Evolutionary conservation across 2,329 filamentous ascomycete genomes (phyloP).

Genomic region (Aplosporella prunicola): DNA sequence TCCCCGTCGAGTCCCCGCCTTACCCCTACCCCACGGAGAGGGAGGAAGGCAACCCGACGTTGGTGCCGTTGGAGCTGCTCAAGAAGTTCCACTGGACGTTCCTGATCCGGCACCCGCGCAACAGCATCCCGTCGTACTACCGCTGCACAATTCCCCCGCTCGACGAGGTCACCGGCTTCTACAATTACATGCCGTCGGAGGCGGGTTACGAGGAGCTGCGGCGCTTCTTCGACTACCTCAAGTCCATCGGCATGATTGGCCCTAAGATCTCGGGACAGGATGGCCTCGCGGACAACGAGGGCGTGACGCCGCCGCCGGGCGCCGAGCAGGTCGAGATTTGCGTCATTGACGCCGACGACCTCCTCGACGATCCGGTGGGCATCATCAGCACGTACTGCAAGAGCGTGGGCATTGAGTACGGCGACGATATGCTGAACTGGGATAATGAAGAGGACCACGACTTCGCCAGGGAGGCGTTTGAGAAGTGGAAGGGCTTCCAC

Average conservation of each 20-base stretch:
- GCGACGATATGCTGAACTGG: slow-evolving; percentile 75
- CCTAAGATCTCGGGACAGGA: slow-evolving; percentile 48
- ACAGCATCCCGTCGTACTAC: slow-evolving; percentile 86
- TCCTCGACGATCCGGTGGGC: slow-evolving; percentile 72
- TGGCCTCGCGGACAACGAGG: slow-evolving; percentile 1
- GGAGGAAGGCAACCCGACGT: slow-evolving; percentile 71
- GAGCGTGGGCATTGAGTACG: slow-evolving; percentile 68
- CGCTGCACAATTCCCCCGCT: slow-evolving; percentile 88
- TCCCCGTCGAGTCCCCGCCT: slow-evolving; percentile 27
- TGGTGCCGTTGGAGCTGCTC: slow-evolving; percentile 65
- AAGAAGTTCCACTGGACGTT: slow-evolving; percentile 88
- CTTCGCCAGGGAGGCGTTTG: slow-evolving; percentile 65
- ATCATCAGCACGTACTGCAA: slow-evolving; percentile 73
- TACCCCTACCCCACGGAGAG: slow-evolving; percentile 50
- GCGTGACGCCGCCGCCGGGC: slow-evolving; percentile 14
- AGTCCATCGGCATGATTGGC: slow-evolving; percentile 59
- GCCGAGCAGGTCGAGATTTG: slow-evolving; percentile 55
- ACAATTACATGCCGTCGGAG: slow-evolving; percentile 77
- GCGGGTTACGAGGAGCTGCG: slow-evolving; percentile 86
- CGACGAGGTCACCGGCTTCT: slow-evolving; percentile 71
- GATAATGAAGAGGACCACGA: slow-evolving; percentile 61
- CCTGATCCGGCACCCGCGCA: slow-evolving; percentile 89
- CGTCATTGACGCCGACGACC: slow-evolving; percentile 85
- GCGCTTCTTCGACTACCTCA: slow-evolving; percentile 76
- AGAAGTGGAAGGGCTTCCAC: slow-evolving; percentile 96